phyloP scores from a whole-genome alignment of 805 yeast genomes.

The Wickerhamiella brachini region DNA sequence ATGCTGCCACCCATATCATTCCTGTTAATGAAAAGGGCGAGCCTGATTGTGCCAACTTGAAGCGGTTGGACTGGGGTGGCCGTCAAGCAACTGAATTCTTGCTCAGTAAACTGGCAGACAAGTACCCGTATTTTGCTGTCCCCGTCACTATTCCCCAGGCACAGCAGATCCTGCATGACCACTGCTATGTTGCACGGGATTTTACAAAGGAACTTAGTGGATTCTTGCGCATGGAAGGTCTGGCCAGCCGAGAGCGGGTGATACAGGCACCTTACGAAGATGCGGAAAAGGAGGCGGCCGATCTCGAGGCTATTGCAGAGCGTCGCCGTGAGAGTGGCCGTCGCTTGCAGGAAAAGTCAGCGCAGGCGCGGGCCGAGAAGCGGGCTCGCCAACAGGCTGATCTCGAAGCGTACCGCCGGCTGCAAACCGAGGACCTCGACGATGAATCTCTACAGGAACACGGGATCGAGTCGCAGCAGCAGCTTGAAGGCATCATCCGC shows the following conservation, averaged over 20 bases:
- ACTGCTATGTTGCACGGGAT: constrained; percentile 61
- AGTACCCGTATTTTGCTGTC: constrained; percentile 86
- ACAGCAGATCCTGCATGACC: constrained; percentile 54
- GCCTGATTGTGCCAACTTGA: constrained; percentile 52
- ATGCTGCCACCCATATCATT: constrained; percentile 67
- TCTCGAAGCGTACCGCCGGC: constrained; percentile 48
- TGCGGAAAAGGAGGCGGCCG: constrained; percentile 72
- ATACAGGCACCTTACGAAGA: constrained; percentile 61
- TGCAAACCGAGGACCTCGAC: constrained; percentile 58
- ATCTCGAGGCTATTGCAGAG: constrained; percentile 59
- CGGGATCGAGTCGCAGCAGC: constrained; percentile 31
- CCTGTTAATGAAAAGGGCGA: constrained; percentile 58
- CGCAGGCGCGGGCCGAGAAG: constrained; percentile 67
- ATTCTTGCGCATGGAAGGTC: constrained; percentile 43
- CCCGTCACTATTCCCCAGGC: constrained; percentile 51
- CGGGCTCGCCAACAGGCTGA: constrained; percentile 71
- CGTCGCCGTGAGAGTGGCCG: constrained; percentile 75
- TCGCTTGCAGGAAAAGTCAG: constrained; percentile 86
- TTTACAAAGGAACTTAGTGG: constrained; percentile 49
- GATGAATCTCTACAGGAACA: constrained; percentile 54
- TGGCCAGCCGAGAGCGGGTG: constrained; percentile 59
- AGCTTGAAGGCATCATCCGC: constrained; percentile 49
- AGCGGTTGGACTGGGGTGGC: constrained; percentile 90
- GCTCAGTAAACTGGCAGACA: constrained; percentile 49
- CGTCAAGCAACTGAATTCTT: constrained; percentile 53